Percentiles rank a stretch among this genome's conserved stretches.
Evolutionary conservation across 306 rosid genomes (phyloP).

Genomic region (Prunus kanzakura): DNA sequence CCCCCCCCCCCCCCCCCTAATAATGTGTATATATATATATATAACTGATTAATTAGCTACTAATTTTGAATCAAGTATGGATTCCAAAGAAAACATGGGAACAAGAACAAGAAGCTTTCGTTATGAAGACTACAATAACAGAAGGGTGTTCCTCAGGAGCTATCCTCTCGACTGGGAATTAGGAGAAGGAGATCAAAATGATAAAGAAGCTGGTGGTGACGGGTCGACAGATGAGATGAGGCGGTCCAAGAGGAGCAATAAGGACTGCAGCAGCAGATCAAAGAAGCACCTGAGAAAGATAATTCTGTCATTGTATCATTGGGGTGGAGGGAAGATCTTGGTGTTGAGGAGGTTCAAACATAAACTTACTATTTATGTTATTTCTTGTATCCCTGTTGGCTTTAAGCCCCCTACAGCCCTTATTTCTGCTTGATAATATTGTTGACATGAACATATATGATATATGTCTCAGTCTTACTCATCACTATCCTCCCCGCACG

Average conservation of each 20-base stretch:
- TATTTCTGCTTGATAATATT: constrained; percentile 6
- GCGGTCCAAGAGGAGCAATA: background rate
- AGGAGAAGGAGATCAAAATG: constrained; percentile 6
- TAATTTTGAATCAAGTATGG: constrained; percentile 8
- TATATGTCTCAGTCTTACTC: background rate
- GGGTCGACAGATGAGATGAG: background rate
- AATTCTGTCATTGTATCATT: constrained; percentile 15
- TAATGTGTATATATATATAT: too few species aligned
- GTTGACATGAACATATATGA: background rate
- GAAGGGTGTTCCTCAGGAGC: constrained; percentile 33
- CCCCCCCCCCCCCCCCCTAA: background rate
- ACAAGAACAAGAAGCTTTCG: constrained; percentile 27
- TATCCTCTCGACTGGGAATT: constrained; percentile 40
- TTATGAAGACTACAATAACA: constrained; percentile 21
- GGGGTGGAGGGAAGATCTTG: constrained; percentile 26
- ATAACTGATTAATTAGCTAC: background rate
- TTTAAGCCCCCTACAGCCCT: constrained; percentile 18
- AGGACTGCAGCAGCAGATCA: background rate
- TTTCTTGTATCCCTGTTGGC: constrained; percentile 29
- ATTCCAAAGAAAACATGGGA: background rate
- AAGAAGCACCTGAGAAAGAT: constrained; percentile 13
- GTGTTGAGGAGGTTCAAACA: constrained; percentile 23
- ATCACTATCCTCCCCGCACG: too few species aligned
- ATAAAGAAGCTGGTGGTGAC: background rate
- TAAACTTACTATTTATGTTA: constrained; percentile 12